Base-by-base conservation (phyloP, 2,329 filamentous ascomycete genomes). In the Fusarium sp. region DNA sequence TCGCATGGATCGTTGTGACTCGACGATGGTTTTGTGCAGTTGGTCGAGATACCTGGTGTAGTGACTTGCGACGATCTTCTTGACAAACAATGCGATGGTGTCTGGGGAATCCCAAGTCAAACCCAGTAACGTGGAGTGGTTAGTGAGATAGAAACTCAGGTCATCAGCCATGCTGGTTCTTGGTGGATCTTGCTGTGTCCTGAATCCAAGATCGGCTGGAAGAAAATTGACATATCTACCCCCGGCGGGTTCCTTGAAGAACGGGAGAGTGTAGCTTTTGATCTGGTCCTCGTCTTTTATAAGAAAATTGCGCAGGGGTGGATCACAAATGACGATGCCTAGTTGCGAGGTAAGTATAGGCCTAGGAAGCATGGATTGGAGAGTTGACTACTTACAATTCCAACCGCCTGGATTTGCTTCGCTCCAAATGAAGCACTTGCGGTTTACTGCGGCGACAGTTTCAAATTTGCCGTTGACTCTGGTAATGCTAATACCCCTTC, bases 401-500 rank as follows among this genome's bases (percentile, higher is more conserved):
- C 52, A 55, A 8, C 30, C 30, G 7, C 27, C 8, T 7, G n/a
- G n/a, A n/a, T 6, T 15, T 5, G 16, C 23, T 6, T 34, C 9
- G 16, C 15, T 55, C 52, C 52, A 55, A n/a, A 55, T 8, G 10
- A 46, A 34, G n/a, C 52, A 55, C n/a, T 55, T 55, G 30, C 52
- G 52, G 11, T 37, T 46, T 6, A 9, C 40, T 3, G 9, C 12
- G 9, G 28, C 52, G n/a, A 55, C 30, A 18, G 12, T 12, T 6
- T 55, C 52, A n/a, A 55, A 28, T 5, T 55, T 13, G 3, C 52
- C 52, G 30, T 55, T 55, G 5, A 55, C 12, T 34, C 40, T 36
- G 9, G 16, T 55, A 8, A 7, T 13, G 7, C 16, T 34, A 8
- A 55, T 13, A 5, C 1, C 4, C 30, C 52, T 55, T 13, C 40